These are phyloP conservation scores for Selaginella moellendorffii DNA, from an alignment of 75 land plant species.

Conservation along the genomic window DNA sequence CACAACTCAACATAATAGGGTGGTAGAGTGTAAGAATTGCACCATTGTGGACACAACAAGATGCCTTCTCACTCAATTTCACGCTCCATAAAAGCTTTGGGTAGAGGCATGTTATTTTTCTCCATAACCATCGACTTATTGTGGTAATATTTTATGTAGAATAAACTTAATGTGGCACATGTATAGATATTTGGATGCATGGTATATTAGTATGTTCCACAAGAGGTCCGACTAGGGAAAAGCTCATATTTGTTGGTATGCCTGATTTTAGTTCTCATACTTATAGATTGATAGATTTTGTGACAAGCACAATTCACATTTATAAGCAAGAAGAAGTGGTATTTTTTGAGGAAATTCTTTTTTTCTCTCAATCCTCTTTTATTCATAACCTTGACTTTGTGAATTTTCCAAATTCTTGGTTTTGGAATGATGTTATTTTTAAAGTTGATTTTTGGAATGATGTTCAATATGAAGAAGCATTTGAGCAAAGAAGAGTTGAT, in stretches of 20 bases:
- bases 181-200: neutral
- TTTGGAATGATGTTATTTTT: neutral
- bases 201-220: neutral
- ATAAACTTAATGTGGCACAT: neutral
- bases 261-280: no score
- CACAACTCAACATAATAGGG: neutral
- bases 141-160: neutral
- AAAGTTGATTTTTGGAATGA: neutral
- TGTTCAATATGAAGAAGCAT: neutral
- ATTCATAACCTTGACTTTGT: neutral
- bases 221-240: neutral
- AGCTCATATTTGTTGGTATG: no score
- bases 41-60: neutral
- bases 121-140: neutral
- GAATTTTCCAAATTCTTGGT: neutral
- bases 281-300: no score
- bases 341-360: neutral
- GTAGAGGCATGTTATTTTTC: neutral
- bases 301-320: no score
- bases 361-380: neutral
- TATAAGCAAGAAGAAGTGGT: neutral
- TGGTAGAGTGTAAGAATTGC: neutral
- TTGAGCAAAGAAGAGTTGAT: neutral
- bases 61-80: neutral
- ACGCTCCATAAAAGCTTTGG: neutral